Base-by-base conservation (phyloP, 805 yeast species). In the Monosporozyma aerobia region DNA sequence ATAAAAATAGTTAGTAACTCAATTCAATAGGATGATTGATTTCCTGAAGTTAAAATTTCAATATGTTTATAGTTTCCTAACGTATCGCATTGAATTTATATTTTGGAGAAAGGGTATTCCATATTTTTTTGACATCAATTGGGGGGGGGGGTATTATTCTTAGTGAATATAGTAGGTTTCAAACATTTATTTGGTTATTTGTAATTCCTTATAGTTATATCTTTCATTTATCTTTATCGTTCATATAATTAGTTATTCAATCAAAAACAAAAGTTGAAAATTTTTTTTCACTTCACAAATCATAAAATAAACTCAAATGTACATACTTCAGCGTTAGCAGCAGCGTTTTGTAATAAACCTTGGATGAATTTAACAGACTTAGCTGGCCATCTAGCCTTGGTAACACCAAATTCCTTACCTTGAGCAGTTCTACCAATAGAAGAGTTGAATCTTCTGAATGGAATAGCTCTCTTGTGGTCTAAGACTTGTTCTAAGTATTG, bases 311-410 rank as follows among this genome's bases (percentile, higher is more conserved):
- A 43, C 27, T 44, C 40, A 46, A 7, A 48, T 30, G 23, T 40
- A 74, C 77, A 64, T 73, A 74, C 79, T 77, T 90, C 98, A 77
- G 99, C 99, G 82, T 92, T 94, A 71, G 99, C 85, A 77, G 90
- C 90, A 73, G 99, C 99, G 78, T 94, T 94, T 78, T 85, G 84
- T 78, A 94, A 83, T 75, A 94, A 84, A 75, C 89, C 97, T 75
- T 86, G 84, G 72, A 94, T 79, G 78, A 87, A 90, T 79, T 89
- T 87, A 76, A 94, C 97, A 62, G 96, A 87, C 86, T 94, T 94
- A 63, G 83, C 96, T 73, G 99, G 99, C 99, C 99, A 94, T 89
- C 99, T 90, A 69, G 99, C 99, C 81, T 87, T 90, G 84, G 97
- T 89, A 74, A 90, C 96, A 79, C 98, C 98, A 73, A 92, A 94